Evolutionary conservation across 768 basidiomycete genomes (phyloP), one percentile per base, ranked within the genome.

Genomic region (Serendipita sp.): DNA sequence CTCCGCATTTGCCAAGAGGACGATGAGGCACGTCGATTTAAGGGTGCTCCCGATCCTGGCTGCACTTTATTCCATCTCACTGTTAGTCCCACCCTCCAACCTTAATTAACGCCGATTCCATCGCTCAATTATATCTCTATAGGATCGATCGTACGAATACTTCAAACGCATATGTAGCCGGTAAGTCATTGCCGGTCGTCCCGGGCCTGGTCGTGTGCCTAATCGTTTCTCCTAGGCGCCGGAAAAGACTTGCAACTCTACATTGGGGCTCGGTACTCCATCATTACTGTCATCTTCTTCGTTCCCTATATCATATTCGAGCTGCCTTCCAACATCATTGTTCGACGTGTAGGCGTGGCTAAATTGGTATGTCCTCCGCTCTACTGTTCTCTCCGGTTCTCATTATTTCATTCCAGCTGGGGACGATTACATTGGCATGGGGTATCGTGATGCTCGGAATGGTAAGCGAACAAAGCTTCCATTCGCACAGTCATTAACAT

Each of bases 261-360:
- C 11, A 54, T 70, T n/a, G 71, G 70, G n/a, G 68, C 71, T 45
- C 69, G 71, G 58, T 72, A 73, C 66, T 69, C 70, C 46, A 67
- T 73, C 62, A 67, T 70, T 48, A 68, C 70, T 5, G 66, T 73
- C 11, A 66, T 72, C 10, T 73, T 73, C 69, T 73, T 73, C 64
- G 63, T 72, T 30, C 72, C 73, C 24, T 32, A 70, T 65, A 68
- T 67, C 65, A 67, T 70, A 38, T 69, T 71, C 63, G 70, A 73
- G 68, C 58, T 73, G 16, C 72, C 72, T 32, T 70, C 71, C 44
- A 73, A 72, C 65, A 67, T 73, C 24, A 63, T 70, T 3, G 65
- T 73, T 4, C 69, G 71, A 1, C 67, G 70, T 47, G 67, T 72
- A 41, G 70, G 70, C 11, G 65, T 8, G 10, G 28, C 28, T 34